Evolutionary conservation across 2,329 filamentous ascomycete species (phyloP).

Genomic region (Bipolaris victoriae): DNA sequence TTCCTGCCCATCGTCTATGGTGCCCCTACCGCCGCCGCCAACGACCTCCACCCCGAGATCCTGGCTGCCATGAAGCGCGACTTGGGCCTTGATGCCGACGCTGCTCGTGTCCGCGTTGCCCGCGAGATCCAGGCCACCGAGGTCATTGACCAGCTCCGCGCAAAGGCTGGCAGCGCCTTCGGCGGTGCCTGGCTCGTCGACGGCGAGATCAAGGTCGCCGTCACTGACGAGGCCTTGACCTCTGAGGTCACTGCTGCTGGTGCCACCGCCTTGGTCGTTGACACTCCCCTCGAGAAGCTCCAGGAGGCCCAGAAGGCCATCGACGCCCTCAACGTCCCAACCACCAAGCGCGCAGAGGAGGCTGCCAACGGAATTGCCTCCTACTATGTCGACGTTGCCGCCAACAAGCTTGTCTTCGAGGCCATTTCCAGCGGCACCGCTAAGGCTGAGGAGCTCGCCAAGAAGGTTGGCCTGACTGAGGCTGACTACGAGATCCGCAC

Average conservation of each 20-base stretch:
- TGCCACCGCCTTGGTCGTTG: slow-evolving; percentile 44
- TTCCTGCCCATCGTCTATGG: slow-evolving; percentile 52
- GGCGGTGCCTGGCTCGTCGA: slow-evolving; percentile 52
- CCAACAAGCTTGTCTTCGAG: slow-evolving; percentile 53
- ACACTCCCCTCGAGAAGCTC: slow-evolving; percentile 47
- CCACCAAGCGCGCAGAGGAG: slow-evolving; percentile 28
- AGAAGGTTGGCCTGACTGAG: slow-evolving; percentile 47
- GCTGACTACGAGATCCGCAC: slow-evolving; percentile 49
- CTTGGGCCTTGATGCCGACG: slow-evolving; percentile 49
- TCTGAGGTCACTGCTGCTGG: slow-evolving; percentile 47
- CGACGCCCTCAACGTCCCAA: slow-evolving; percentile 45
- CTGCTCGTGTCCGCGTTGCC: slow-evolving; percentile 50
- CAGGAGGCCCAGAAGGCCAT: slow-evolving; percentile 49
- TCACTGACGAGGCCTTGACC: slow-evolving; percentile 49
- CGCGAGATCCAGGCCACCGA: slow-evolving; percentile 47
- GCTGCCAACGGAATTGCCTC: slow-evolving; percentile 43
- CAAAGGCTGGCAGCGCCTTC: slow-evolving; percentile 44
- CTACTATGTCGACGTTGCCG: slow-evolving; percentile 50
- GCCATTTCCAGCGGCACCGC: slow-evolving; percentile 46
- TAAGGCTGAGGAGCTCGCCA: slow-evolving; percentile 47
- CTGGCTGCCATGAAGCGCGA: slow-evolving; percentile 55
- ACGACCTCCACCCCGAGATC: slow-evolving; percentile 50
- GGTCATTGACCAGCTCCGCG: slow-evolving; percentile 48
- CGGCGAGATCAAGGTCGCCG: slow-evolving; percentile 47
- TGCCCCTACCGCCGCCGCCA: slow-evolving; percentile 47